These are phyloP conservation scores for Tuber brumale DNA, from an alignment of 495 filamentous ascomycete species.

Conservation along the genomic window DNA sequence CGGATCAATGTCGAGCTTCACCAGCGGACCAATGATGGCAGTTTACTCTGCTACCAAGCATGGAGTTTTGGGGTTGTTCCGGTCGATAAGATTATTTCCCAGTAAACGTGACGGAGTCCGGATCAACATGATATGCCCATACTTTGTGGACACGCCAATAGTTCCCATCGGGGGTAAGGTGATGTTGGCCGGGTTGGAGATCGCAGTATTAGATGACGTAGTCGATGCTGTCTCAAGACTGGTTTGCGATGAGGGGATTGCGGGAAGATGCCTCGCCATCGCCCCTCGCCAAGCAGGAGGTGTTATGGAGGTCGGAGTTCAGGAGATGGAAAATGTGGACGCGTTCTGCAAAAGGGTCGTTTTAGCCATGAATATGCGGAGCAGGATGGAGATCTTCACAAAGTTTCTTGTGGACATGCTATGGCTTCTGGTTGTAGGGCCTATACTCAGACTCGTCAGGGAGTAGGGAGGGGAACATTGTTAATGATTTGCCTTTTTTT, in stretches of 20 bases:
- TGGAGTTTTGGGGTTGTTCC: slow-evolving; percentile 58
- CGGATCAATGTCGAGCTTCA: slow-evolving; percentile 52
- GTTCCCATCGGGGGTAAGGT: slow-evolving; percentile 44
- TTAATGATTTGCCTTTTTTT: background rate
- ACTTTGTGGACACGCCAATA: slow-evolving; percentile 62
- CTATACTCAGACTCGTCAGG: slow-evolving; percentile 17
- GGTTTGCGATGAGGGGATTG: slow-evolving; percentile 15
- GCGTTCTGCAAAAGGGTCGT: slow-evolving; percentile 34
- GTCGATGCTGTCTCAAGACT: slow-evolving; percentile 47
- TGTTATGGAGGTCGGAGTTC: slow-evolving; percentile 30
- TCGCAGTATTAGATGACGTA: slow-evolving; percentile 52
- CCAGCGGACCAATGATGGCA: slow-evolving; percentile 46
- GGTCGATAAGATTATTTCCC: slow-evolving; percentile 48
- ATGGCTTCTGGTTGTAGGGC: slow-evolving; percentile 21
- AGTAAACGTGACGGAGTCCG: slow-evolving; percentile 46
- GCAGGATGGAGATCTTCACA: slow-evolving; percentile 7
- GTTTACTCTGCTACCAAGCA: slow-evolving; percentile 60
- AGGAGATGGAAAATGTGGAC: slow-evolving; percentile 34
- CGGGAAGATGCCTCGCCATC: slow-evolving; percentile 29
- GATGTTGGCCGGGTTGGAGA: slow-evolving; percentile 51
- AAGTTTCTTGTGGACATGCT: slow-evolving; percentile 17
- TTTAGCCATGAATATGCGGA: slow-evolving; percentile 30
- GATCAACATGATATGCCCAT: slow-evolving; percentile 58
- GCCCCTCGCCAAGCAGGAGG: slow-evolving; percentile 28
- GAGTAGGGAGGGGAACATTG: slow-evolving; percentile 3